Evolutionary conservation across 2,329 filamentous ascomycete genomes (phyloP).

Genomic region (Aspergillus chevalieri): DNA sequence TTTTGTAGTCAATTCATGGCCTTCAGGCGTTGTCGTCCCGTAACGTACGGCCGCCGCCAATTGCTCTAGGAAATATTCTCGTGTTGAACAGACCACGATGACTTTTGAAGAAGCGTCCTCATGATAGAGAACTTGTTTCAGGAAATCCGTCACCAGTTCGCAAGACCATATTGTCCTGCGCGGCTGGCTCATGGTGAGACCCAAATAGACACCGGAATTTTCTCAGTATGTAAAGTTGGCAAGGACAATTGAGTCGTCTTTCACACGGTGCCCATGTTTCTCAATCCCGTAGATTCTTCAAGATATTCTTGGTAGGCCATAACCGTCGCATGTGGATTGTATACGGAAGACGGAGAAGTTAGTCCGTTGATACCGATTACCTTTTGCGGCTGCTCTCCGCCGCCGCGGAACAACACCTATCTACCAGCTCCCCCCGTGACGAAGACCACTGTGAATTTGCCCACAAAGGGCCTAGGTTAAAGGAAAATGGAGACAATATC

Average conservation of each 20-base stretch:
- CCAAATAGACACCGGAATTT: no score
- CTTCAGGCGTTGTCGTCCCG: slow-evolving; percentile 5
- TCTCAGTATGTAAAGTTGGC: no score
- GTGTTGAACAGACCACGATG: slow-evolving; percentile 64
- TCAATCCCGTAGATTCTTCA: no score
- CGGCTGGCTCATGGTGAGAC: slow-evolving; percentile 10
- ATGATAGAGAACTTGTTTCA: slow-evolving; percentile 56
- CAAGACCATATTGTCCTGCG: slow-evolving; percentile 37
- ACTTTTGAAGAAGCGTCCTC: slow-evolving; percentile 54
- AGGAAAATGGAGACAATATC: slow-evolving; percentile 86
- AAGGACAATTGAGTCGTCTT: no score
- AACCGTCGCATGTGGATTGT: no score
- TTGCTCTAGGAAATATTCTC: slow-evolving; percentile 57
- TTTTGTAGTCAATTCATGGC: slow-evolving; percentile 50
- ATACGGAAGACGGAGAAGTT: no score
- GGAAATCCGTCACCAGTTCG: slow-evolving; percentile 49
- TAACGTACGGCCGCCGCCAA: slow-evolving; percentile 47
- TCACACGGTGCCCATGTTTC: no score
- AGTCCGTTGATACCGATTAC: no score
- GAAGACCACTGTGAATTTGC: background rate
- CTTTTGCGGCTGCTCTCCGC: no score
- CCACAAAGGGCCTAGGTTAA: slow-evolving; percentile 13
- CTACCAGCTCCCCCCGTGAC: no score
- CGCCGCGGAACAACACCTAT: no score
- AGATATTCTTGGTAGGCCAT: no score